phyloP scores from a whole-genome alignment of 768 basidiomycete genomes.

The Mycena crocata region DNA sequence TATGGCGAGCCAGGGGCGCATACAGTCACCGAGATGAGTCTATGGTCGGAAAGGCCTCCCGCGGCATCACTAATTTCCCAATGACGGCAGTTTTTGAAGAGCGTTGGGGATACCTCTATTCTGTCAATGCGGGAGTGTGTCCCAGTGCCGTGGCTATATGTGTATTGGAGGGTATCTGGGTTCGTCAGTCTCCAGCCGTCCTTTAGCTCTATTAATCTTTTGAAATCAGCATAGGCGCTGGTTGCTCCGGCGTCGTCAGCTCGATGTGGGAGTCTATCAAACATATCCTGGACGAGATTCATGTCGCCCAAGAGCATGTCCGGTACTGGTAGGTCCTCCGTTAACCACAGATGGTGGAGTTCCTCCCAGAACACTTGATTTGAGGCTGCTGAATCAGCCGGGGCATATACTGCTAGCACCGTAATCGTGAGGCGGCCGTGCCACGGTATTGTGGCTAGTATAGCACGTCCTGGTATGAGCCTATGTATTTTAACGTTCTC shows the following conservation, averaged over 20 bases:
- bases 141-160: neutral
- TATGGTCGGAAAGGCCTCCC: slow-evolving; percentile 23
- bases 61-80: slow-evolving; percentile 23
- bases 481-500: neutral
- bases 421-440: slow-evolving; percentile 9
- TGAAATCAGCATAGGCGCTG: neutral
- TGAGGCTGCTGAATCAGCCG: slow-evolving; percentile 21
- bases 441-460: neutral
- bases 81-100: neutral
- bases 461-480: no score
- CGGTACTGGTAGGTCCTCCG: neutral
- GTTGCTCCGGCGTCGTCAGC: neutral
- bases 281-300: slow-evolving; percentile 33
- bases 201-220: neutral
- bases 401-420: slow-evolving; percentile 37
- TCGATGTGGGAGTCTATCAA: neutral
- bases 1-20: slow-evolving; percentile 17
- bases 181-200: neutral
- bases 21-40: slow-evolving; percentile 23
- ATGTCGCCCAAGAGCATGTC: slow-evolving; percentile 37
- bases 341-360: neutral
- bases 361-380: slow-evolving; percentile 31
- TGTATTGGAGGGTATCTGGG: neutral
- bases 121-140: slow-evolving; percentile 28
- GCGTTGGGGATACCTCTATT: slow-evolving; percentile 1